Conservation (phyloP, 306 rosid species). For the Lupinus albus region DNA sequence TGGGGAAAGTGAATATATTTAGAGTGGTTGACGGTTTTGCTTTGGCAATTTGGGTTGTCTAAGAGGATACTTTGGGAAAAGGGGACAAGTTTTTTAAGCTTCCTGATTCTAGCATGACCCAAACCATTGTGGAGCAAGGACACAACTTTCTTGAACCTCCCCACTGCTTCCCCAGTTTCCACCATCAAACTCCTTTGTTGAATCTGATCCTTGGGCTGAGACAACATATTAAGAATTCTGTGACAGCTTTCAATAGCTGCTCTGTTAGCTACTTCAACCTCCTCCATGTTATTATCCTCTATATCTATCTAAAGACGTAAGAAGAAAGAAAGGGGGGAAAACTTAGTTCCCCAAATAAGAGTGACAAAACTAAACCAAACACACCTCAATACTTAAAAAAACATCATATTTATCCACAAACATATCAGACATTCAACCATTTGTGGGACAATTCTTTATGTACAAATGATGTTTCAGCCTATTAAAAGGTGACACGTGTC, state of each 20-base stretch:
- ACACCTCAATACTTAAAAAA: slow-evolving; percentile 40
- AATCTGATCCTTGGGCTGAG: slow-evolving; percentile 71
- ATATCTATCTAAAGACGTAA: slow-evolving; percentile 23
- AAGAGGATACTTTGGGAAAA: slow-evolving; percentile 64
- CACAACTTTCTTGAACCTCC: slow-evolving; percentile 84
- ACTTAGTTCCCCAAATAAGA: slow-evolving; percentile 34
- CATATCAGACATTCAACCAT: slow-evolving; percentile 46
- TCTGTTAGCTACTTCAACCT: slow-evolving; percentile 82
- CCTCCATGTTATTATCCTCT: slow-evolving; percentile 59
- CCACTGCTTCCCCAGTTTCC: slow-evolving; percentile 87
- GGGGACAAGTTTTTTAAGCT: slow-evolving; percentile 58
- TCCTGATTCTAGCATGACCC: slow-evolving; percentile 90
- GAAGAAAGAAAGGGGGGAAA: not conserved
- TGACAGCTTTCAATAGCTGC: slow-evolving; percentile 82
- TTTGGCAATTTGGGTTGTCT: slow-evolving; percentile 60
- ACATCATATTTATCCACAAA: slow-evolving; percentile 34
- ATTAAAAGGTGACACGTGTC: too few species aligned
- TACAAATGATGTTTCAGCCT: too few species aligned
- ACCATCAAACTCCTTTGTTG: slow-evolving; percentile 59
- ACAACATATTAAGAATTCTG: slow-evolving; percentile 65
- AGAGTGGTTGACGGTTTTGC: slow-evolving; percentile 45
- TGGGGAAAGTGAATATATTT: slow-evolving; percentile 55
- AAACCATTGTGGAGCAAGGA: slow-evolving; percentile 71
- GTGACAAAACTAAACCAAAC: slow-evolving; percentile 39
- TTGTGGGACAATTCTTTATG: too few species aligned